A percentile compares a stretch with the other conserved stretches of the same genome.
Conservation (phyloP, 441 rosid species). For the Gossypium davidsonii region DNA sequence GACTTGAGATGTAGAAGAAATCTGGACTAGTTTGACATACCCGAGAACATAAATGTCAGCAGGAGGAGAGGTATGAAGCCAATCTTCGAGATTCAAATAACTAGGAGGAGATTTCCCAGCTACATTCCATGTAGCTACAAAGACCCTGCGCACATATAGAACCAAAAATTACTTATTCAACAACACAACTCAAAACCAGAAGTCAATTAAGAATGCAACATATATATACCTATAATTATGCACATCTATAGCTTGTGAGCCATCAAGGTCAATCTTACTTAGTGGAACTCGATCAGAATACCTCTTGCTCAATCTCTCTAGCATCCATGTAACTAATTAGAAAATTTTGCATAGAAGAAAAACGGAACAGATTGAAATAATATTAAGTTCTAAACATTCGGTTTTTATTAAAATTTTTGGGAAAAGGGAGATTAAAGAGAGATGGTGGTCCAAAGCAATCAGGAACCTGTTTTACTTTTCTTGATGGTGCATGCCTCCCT, state of each 20-base stretch:
- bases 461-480: constrained; percentile 22
- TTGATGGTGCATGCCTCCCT: no score
- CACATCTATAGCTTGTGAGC: constrained; percentile 55
- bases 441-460: not conserved
- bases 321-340: not conserved
- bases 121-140: constrained; percentile 79
- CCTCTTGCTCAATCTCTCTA: constrained; percentile 32
- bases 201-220: not conserved
- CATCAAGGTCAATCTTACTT: constrained; percentile 56
- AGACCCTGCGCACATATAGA: constrained; percentile 26
- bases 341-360: not conserved
- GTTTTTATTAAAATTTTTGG: not conserved
- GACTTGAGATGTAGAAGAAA: not conserved
- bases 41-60: constrained; percentile 77
- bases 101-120: constrained; percentile 73
- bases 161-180: constrained; percentile 7
- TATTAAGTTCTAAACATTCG: not conserved
- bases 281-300: constrained; percentile 46
- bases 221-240: constrained; percentile 47
- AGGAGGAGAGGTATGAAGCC: constrained; percentile 73
- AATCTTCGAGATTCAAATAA: constrained; percentile 60
- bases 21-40: constrained; percentile 23
- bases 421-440: not conserved
- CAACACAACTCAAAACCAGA: constrained; percentile 2
- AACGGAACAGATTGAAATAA: not conserved